Percentiles rank a stretch among this genome's conserved stretches.
Conservation (phyloP, 2,329 filamentous ascomycete genomes). For the Aspergillus glaucus region DNA sequence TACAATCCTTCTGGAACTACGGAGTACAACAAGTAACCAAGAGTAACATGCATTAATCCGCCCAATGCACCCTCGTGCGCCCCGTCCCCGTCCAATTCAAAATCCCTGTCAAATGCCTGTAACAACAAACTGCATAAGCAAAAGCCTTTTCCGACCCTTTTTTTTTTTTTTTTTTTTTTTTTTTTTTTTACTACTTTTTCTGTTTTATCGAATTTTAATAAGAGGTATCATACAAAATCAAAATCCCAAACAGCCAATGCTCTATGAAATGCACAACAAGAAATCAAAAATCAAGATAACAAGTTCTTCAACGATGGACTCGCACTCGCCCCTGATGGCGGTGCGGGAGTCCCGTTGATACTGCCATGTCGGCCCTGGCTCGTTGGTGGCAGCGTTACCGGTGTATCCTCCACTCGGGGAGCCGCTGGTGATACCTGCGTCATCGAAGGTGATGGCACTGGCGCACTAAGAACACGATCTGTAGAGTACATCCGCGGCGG, state of each 20-base stretch:
- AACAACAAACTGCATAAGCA: no score
- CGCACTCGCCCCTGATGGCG: conserved; percentile 59
- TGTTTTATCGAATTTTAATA: background rate
- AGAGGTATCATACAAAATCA: background rate
- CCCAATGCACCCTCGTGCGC: no score
- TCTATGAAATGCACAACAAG: conserved; percentile 8
- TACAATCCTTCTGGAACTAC: no score
- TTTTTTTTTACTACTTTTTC: no score
- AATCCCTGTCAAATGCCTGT: no score
- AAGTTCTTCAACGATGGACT: conserved; percentile 71
- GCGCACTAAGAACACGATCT: conserved; percentile 29
- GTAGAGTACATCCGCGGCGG: conserved; percentile 32
- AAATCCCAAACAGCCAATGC: background rate
- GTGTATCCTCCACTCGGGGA: conserved; percentile 22
- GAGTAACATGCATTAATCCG: no score
- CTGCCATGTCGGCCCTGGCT: conserved; percentile 22
- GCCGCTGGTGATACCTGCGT: conserved; percentile 26
- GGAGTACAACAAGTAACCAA: no score
- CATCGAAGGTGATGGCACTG: conserved; percentile 31
- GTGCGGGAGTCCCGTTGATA: conserved; percentile 18
- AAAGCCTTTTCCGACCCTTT: background rate
- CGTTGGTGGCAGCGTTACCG: conserved; percentile 17
- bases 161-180: background rate
- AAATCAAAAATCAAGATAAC: conserved; percentile 47
- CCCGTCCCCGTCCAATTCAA: no score